Base-by-base conservation (phyloP, 306 rosid genomes). In the Oxytropis ochrocephala region DNA sequence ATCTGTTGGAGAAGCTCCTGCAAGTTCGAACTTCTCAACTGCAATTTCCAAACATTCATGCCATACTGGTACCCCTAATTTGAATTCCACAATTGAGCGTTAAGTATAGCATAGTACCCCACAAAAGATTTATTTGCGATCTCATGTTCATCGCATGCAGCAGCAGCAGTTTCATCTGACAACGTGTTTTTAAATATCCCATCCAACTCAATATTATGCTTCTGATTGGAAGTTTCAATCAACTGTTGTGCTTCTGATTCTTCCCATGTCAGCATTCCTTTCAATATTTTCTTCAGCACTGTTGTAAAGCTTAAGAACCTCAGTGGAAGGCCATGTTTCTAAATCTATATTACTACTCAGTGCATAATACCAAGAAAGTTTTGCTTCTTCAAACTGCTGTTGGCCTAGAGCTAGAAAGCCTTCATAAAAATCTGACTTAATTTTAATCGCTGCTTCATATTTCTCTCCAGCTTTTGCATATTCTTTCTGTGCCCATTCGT, bases 71-170 rank as follows among this genome's bases (percentile, higher is more conserved):
- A 88, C 70, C 62, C 82, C 88, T 73, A 87, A 64, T 77, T 85
- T 90, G 76, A 85, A 88, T 75, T 93, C 98, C 63, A 87, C 78
- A 21, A 85, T 81, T 0, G 98, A 93, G 52, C 92, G 95, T 73
- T 93, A 97, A 97, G 18, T 88, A 93, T 5, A 93, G 84, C 91
- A 93, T 85, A 46, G 90, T 86, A 24, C 96, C 98, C 97, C 97
- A 93, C 42, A 86, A 67, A 78, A 88, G 82, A 77, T 88, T 86
- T 63, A 90, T 88, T 72, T 84, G 94, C 64, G 94, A 90, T 72
- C 88, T 88, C 96, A 88, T 82, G 64, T 67, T 83, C 76, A 77
- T 80, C 57, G 78, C 84, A 74, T 75, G 91, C 24, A n/a, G n/a
- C n/a, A n/a, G 79, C 79, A 47, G 83, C 81, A 73, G 84, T 76